Evolutionary conservation across 75 land plant genomes (phyloP), one percentile per base, ranked within the genome.

Genomic region (Chamaecyparis obtusa): DNA sequence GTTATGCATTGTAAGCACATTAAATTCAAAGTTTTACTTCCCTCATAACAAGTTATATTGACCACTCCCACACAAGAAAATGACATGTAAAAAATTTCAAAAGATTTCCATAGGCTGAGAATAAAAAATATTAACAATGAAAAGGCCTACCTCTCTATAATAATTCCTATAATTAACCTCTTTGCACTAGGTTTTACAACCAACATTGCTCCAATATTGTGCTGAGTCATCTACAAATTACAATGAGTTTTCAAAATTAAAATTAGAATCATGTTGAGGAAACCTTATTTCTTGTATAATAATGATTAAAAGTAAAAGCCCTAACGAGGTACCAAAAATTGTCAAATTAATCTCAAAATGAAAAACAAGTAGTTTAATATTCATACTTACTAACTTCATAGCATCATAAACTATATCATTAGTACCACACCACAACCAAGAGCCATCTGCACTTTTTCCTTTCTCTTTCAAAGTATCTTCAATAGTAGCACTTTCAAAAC

Each of bases 61-160:
- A n/a, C n/a, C n/a, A n/a, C n/a, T n/a, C n/a, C n/a, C n/a, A n/a
- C n/a, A n/a, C n/a, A n/a, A n/a, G n/a, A n/a, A n/a, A n/a, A n/a
- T n/a, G n/a, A n/a, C n/a, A n/a, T n/a, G n/a, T n/a, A n/a, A n/a
- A n/a, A n/a, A n/a, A n/a, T n/a, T n/a, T n/a, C n/a, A n/a, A n/a
- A n/a, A n/a, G n/a, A n/a, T n/a, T n/a, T n/a, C n/a, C n/a, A n/a
- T n/a, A n/a, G n/a, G n/a, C n/a, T n/a, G n/a, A n/a, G n/a, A n/a
- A n/a, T n/a, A n/a, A n/a, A n/a, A n/a, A n/a, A n/a, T n/a, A n/a
- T n/a, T n/a, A n/a, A n/a, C n/a, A n/a, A n/a, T n/a, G n/a, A n/a
- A n/a, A n/a, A n/a, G n/a, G n/a, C n/a, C n/a, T n/a, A n/a, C n/a
- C 99, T 97, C 86, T 97, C 99, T 27, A 98, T 97, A 57, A 97